phyloP scores from a whole-genome alignment of 495 filamentous ascomycete species.

The Penicillium turbatum region DNA sequence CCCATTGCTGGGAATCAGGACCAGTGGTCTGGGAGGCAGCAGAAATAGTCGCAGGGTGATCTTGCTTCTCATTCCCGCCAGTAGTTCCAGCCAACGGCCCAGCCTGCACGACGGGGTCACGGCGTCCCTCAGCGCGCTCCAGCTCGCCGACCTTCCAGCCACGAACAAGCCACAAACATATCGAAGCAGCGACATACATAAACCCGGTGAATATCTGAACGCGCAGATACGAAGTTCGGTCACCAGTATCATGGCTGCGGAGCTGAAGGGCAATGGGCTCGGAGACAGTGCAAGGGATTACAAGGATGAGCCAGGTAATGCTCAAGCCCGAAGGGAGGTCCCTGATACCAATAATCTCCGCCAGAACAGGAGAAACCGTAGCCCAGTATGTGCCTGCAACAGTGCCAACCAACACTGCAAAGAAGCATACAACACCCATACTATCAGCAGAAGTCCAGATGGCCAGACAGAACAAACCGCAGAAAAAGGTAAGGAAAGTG shows the following conservation, averaged over 20 bases:
- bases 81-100: slow-evolving; percentile 4
- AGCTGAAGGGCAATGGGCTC: slow-evolving; percentile 74
- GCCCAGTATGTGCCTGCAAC: slow-evolving; percentile 75
- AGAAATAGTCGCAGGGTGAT: slow-evolving; percentile 6
- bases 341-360: slow-evolving; percentile 71
- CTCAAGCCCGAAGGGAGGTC: slow-evolving; percentile 68
- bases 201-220: slow-evolving; percentile 65
- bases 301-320: slow-evolving; percentile 71
- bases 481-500: slow-evolving; percentile 57
- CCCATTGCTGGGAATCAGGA: slow-evolving; percentile 21
- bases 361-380: slow-evolving; percentile 62
- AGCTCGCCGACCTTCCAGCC: slow-evolving; percentile 58
- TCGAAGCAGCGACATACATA: slow-evolving; percentile 58
- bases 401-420: slow-evolving; percentile 62
- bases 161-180: slow-evolving; percentile 45
- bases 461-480: slow-evolving; percentile 61
- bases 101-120: slow-evolving; percentile 9
- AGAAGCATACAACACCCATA: slow-evolving; percentile 65
- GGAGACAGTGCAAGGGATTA: slow-evolving; percentile 67
- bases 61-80: slow-evolving; percentile 14
- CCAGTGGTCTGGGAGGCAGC: not conserved
- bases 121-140: slow-evolving; percentile 32
- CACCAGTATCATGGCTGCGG: slow-evolving; percentile 35
- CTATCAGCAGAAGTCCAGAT: slow-evolving; percentile 70
- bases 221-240: slow-evolving; percentile 48